Conservation (phyloP, 768 basidiomycete species). For the Leucosporidium yakuticum region DNA sequence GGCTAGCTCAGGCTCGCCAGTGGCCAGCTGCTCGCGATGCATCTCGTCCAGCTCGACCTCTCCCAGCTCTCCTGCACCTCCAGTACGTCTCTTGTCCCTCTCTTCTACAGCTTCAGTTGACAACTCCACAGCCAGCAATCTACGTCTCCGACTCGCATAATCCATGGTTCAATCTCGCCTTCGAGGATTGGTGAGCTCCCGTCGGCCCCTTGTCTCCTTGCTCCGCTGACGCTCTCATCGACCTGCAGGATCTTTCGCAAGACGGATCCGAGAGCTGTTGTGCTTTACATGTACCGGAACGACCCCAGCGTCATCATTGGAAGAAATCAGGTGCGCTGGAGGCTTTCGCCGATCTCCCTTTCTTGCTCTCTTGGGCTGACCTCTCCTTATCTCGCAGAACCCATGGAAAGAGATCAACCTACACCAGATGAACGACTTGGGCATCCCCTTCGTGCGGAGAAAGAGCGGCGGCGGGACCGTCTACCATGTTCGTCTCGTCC, state of each 20-base stretch:
- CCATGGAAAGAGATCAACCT: slow-evolving; percentile 97
- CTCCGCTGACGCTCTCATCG: slow-evolving; percentile 32
- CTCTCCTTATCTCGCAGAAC: slow-evolving; percentile 53
- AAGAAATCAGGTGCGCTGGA: slow-evolving; percentile 58
- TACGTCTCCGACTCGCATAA: slow-evolving; percentile 66
- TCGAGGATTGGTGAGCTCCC: slow-evolving; percentile 73
- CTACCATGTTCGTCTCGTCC: slow-evolving; percentile 66
- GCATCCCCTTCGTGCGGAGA: slow-evolving; percentile 72
- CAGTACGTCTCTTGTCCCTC: not conserved
- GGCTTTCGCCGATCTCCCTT: not conserved
- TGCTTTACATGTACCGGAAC: slow-evolving; percentile 83
- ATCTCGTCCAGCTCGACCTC: not conserved
- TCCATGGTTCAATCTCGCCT: slow-evolving; percentile 81
- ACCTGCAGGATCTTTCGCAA: slow-evolving; percentile 68
- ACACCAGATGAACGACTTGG: slow-evolving; percentile 49
- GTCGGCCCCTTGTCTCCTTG: not conserved
- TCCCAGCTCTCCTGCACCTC: not conserved
- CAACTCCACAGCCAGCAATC: slow-evolving; percentile 25
- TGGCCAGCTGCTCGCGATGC: no score
- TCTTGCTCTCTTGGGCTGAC: not conserved
- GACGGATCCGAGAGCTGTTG: slow-evolving; percentile 58
- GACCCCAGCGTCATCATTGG: slow-evolving; percentile 86
- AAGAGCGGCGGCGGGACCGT: slow-evolving; percentile 93
- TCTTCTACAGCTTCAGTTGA: not conserved
- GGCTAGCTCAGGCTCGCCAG: not conserved